phyloP scores from a whole-genome alignment of 2,329 filamentous ascomycete species.

The Didymellaceae sp. region DNA sequence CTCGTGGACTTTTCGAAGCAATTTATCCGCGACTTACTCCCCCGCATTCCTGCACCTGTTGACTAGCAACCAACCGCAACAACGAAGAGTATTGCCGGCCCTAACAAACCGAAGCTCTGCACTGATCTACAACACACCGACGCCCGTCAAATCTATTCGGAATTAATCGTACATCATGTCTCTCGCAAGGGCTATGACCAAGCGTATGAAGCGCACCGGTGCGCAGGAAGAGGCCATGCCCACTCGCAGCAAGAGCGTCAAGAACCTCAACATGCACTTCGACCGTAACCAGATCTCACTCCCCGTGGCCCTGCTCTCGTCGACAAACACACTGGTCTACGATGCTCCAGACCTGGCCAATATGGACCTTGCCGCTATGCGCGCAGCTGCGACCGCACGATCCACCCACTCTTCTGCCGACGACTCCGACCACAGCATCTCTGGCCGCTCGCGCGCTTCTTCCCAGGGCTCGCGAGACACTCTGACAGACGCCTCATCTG shows the following conservation, averaged over 20 bases:
- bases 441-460: constrained; percentile 53
- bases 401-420: constrained; percentile 67
- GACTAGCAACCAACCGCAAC: constrained; percentile 36
- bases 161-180: constrained; percentile 56
- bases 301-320: constrained; percentile 86
- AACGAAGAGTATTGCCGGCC: constrained; percentile 39
- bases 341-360: constrained; percentile 82
- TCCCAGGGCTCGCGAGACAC: constrained; percentile 66
- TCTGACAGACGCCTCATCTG: constrained; percentile 69
- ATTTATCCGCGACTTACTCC: constrained; percentile 45
- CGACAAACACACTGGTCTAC: constrained; percentile 95
- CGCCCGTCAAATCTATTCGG: constrained; percentile 35
- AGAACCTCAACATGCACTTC: constrained; percentile 51
- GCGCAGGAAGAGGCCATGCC: constrained; percentile 44
- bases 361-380: constrained; percentile 33
- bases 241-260: constrained; percentile 55
- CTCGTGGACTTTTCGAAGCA: constrained; percentile 33
- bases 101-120: constrained; percentile 20
- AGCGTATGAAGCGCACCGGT: constrained; percentile 66
- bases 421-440: constrained; percentile 71
- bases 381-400: constrained; percentile 56
- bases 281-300: constrained; percentile 80
- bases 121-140: constrained; percentile 22
- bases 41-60: constrained; percentile 41
- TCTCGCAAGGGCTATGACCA: constrained; percentile 74